Percentiles rank a stretch among this genome's conserved stretches.
Conservation (phyloP, 1,139 yeast species). For the Candida anutae region DNA sequence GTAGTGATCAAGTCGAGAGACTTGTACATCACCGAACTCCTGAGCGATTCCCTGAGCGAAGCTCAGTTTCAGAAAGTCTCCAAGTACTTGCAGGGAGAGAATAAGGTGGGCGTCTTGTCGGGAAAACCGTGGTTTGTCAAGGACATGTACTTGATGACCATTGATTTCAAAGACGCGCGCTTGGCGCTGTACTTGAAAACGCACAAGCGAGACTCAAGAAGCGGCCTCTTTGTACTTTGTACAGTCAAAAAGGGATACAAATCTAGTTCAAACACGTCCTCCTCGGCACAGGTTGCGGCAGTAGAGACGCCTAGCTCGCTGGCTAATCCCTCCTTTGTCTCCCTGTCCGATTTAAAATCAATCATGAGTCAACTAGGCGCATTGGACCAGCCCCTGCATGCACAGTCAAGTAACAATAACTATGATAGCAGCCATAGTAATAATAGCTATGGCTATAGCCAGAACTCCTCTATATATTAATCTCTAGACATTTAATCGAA, state of each 20-base stretch:
- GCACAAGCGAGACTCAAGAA: conserved; percentile 11
- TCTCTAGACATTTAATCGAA: too few relatives aligned
- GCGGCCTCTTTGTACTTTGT: conserved; percentile 37
- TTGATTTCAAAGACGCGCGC: conserved; percentile 21
- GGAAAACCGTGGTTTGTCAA: conserved; percentile 45
- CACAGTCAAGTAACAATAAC: too few relatives aligned
- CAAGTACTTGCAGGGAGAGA: conserved; percentile 41
- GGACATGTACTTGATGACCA: conserved; percentile 56
- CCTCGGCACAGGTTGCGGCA: too few relatives aligned
- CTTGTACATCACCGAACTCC: conserved; percentile 41
- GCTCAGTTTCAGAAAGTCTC: conserved; percentile 40
- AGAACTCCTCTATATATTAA: too few relatives aligned
- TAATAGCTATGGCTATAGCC: too few relatives aligned
- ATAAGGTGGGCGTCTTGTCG: conserved; percentile 58
- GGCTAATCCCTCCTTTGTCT: not conserved
- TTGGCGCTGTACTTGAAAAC: conserved; percentile 22
- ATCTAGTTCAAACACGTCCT: too few relatives aligned
- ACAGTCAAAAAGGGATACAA: conserved; percentile 40
- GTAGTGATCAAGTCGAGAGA: conserved; percentile 43
- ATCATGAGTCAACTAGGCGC: too few relatives aligned
- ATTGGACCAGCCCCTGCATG: too few relatives aligned
- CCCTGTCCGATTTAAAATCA: too few relatives aligned
- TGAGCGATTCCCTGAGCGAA: conserved; percentile 14
- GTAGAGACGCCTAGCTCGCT: too few relatives aligned
- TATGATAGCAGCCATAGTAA: too few relatives aligned